A percentile compares a stretch with the other conserved stretches of the same genome.
phyloP scores from a whole-genome alignment of 495 filamentous ascomycete genomes.

The Pyrenopolyporus hunteri region DNA sequence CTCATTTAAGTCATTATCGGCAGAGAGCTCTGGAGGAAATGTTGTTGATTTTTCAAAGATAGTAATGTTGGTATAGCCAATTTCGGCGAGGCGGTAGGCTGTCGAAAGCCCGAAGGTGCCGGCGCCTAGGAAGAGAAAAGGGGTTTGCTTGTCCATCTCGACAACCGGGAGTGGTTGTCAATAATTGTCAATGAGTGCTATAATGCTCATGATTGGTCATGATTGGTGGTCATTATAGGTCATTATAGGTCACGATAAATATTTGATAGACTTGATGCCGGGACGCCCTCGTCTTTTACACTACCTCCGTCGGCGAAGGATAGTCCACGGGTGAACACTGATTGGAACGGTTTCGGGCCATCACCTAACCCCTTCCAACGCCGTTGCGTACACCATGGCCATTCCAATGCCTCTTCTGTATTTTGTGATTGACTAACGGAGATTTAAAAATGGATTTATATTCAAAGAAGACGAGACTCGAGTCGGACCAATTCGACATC shows the following conservation, averaged over 20 bases:
- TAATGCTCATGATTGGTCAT: not conserved
- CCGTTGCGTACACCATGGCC: not conserved
- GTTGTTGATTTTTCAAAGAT: conserved; percentile 53
- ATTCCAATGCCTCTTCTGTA: not conserved
- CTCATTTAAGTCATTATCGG: conserved; percentile 62
- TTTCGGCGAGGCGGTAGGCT: conserved; percentile 53
- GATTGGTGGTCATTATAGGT: too few relatives aligned
- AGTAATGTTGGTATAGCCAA: conserved; percentile 52
- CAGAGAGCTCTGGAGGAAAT: conserved; percentile 51
- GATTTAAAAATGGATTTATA: too few relatives aligned
- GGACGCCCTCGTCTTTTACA: conserved; percentile 18
- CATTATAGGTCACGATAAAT: too few relatives aligned
- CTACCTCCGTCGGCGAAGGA: not conserved
- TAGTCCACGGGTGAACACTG: not conserved
- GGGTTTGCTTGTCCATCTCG: conserved; percentile 1
- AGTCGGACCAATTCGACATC: not conserved
- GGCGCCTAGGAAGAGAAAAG: conserved; percentile 52
- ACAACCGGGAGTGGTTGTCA: not conserved
- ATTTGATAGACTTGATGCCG: conserved; percentile 10
- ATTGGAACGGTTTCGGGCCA: conserved; percentile 24
- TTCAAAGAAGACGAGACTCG: not conserved
- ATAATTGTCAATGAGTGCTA: not conserved
- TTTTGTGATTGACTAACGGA: too few relatives aligned
- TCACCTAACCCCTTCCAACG: conserved; percentile 9
- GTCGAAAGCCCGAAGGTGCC: conserved; percentile 59